Conservation (phyloP, 495 filamentous ascomycete genomes). For the Penicillium steckii region DNA sequence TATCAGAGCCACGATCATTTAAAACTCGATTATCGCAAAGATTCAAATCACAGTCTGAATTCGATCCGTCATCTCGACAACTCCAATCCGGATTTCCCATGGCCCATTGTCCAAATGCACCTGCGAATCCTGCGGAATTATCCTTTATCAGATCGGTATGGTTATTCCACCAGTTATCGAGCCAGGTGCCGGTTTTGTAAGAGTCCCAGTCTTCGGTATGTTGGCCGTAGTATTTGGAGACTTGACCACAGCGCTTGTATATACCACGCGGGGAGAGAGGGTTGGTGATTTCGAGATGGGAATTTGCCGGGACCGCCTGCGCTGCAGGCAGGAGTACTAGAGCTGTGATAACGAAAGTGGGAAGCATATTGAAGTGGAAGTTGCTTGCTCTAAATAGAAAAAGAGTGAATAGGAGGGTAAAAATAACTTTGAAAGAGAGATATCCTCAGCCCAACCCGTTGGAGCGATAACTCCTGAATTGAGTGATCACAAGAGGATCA, state of each 20-base stretch:
- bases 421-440: background rate
- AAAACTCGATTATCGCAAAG: conserved; percentile 20
- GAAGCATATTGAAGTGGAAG: conserved; percentile 3
- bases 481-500: background rate
- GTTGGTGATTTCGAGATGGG: background rate
- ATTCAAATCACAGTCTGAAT: conserved; percentile 21
- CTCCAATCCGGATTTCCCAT: conserved; percentile 28
- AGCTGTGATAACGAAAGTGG: conserved; percentile 1
- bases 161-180: conserved; percentile 23
- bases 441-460: background rate
- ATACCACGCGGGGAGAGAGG: conserved; percentile 2
- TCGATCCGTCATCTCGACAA: conserved; percentile 23
- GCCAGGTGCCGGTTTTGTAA: conserved; percentile 21
- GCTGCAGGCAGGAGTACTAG: conserved; percentile 5
- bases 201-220: conserved; percentile 15
- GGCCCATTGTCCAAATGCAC: conserved; percentile 25
- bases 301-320: conserved; percentile 7
- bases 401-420: background rate
- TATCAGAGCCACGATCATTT: conserved; percentile 16
- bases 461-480: background rate
- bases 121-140: conserved; percentile 19
- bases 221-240: conserved; percentile 22
- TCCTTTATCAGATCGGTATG: conserved; percentile 7
- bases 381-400: too few relatives aligned
- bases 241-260: conserved; percentile 20